Conservation (phyloP, 257 asterid genomes). For the Plectranthus barbatus region DNA sequence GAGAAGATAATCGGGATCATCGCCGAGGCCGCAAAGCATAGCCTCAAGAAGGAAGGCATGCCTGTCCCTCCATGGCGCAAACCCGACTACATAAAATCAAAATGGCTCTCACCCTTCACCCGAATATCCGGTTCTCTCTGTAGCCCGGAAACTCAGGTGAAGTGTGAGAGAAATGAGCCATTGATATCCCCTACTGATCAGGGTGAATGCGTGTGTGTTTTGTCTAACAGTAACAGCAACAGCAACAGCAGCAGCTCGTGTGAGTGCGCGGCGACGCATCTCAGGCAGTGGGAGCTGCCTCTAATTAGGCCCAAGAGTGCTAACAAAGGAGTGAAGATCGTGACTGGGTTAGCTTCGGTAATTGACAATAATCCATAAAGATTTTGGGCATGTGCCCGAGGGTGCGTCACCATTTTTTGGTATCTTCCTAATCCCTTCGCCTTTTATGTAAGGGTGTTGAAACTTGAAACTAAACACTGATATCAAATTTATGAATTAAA, state of each 20-base stretch:
- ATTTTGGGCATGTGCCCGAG: slow-evolving; percentile 30
- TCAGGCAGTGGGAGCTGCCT: slow-evolving; percentile 40
- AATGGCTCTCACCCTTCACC: slow-evolving; percentile 64
- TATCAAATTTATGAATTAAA: neutral
- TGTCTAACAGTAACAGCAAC: slow-evolving; percentile 19
- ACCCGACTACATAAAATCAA: slow-evolving; percentile 36
- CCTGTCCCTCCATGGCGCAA: slow-evolving; percentile 89
- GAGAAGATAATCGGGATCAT: slow-evolving; percentile 54
- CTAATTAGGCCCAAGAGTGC: slow-evolving; percentile 37
- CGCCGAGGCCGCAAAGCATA: slow-evolving; percentile 70
- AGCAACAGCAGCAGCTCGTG: neutral
- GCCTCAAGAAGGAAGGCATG: slow-evolving; percentile 86
- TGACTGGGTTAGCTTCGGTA: slow-evolving; percentile 69
- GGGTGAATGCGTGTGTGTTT: slow-evolving; percentile 1
- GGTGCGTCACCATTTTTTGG: slow-evolving; percentile 12
- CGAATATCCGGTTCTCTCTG: neutral
- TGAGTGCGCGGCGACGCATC: too few relatives aligned
- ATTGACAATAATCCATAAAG: slow-evolving; percentile 39
- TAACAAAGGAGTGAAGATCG: slow-evolving; percentile 37
- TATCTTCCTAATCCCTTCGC: slow-evolving; percentile 44
- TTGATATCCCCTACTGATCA: neutral
- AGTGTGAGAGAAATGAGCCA: neutral
- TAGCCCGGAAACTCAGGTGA: neutral
- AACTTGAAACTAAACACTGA: slow-evolving; percentile 9
- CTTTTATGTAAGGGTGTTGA: slow-evolving; percentile 57